Evolutionary conservation across 495 filamentous ascomycete species (phyloP).

Genomic region (Neurospora sp.): DNA sequence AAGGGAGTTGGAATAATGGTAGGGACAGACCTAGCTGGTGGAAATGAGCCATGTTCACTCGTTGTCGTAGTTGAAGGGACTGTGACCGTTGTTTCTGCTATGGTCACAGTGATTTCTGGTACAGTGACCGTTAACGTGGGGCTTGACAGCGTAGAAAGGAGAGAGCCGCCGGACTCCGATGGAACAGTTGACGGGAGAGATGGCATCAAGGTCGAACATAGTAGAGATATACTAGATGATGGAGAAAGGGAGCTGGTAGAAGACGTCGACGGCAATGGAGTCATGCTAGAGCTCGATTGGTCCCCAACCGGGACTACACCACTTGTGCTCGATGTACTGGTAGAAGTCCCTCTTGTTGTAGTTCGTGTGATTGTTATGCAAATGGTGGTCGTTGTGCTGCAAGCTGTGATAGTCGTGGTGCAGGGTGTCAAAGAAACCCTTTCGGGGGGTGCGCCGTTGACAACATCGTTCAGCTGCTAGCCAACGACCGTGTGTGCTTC

Average conservation of each 20-base stretch:
- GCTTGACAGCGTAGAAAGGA: neutral
- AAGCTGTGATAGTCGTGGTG: constrained; percentile 11
- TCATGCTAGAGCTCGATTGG: neutral
- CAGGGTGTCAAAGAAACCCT: constrained; percentile 6
- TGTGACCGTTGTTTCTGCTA: neutral
- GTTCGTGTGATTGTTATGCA: constrained; percentile 5
- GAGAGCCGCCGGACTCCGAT: neutral
- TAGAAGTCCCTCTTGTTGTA: neutral
- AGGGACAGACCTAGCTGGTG: neutral
- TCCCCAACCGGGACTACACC: neutral
- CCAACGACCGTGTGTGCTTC: constrained; percentile 6
- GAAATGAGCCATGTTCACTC: neutral
- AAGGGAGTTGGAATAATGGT: neutral
- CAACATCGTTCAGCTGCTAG: constrained; percentile 7
- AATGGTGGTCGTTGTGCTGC: constrained; percentile 8
- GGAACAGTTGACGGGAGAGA: neutral
- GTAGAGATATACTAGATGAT: neutral
- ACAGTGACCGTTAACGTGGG: neutral
- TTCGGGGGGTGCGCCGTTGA: constrained; percentile 3
- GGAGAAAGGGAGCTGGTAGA: neutral
- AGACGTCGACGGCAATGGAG: neutral
- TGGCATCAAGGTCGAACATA: neutral
- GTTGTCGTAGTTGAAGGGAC: neutral
- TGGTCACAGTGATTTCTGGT: neutral
- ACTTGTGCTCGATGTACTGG: neutral